Percentiles rank a stretch among this genome's conserved stretches.
phyloP scores from a whole-genome alignment of 768 basidiomycete genomes.

The Tylopilus balloui region DNA sequence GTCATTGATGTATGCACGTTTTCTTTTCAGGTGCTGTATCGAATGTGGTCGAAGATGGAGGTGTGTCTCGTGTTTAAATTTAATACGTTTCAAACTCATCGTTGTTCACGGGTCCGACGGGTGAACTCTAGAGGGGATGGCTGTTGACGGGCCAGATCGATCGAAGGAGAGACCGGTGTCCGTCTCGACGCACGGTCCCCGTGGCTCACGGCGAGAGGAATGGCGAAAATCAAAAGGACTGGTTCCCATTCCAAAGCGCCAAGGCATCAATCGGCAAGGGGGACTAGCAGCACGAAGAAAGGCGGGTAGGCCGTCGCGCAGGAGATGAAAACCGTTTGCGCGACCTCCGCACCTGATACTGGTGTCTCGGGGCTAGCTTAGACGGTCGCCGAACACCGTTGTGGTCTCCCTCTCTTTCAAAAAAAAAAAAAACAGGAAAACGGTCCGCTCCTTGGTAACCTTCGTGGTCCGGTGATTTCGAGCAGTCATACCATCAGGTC shows the following conservation, averaged over 20 bases:
- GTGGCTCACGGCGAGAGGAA: conserved; percentile 70
- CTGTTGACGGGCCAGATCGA: conserved; percentile 39
- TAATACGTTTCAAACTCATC: background rate
- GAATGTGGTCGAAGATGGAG: conserved; percentile 13
- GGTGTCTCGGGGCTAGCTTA: too few species aligned
- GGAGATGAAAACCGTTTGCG: conserved; percentile 48
- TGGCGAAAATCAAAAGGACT: conserved; percentile 83
- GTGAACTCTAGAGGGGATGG: conserved; percentile 44
- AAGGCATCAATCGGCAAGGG: conserved; percentile 67
- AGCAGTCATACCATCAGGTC: background rate
- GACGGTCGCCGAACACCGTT: too few species aligned
- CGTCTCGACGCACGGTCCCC: conserved; percentile 80
- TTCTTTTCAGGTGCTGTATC: conserved; percentile 17
- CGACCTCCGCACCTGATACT: too few species aligned
- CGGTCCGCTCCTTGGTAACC: background rate
- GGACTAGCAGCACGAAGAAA: conserved; percentile 54
- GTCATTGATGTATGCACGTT: conserved; percentile 15
- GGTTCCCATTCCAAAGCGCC: conserved; percentile 43
- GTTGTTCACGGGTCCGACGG: conserved; percentile 13
- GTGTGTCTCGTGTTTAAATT: conserved; percentile 13
- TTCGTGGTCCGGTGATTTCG: background rate
- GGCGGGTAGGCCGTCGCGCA: conserved; percentile 65
- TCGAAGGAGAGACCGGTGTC: conserved; percentile 29
- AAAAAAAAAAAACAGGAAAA: too few species aligned
- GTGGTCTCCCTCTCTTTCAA: too few species aligned